Evolutionary conservation across 306 rosid genomes (phyloP), one percentile per base, ranked within the genome.

Genomic region (Comarum palustre): DNA sequence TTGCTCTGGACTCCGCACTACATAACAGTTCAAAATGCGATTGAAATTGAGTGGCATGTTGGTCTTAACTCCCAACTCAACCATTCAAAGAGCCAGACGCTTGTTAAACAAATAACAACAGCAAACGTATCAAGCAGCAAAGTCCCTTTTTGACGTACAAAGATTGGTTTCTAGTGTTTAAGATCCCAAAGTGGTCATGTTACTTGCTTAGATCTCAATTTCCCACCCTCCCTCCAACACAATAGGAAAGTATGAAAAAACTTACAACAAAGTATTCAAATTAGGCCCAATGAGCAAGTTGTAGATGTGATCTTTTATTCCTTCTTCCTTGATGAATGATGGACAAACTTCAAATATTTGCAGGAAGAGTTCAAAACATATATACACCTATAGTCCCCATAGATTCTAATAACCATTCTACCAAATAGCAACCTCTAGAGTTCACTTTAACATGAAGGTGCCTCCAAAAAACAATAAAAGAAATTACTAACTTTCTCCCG

Each of bases 1-100:
- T 91, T 51, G 73, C 85, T 90, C 90, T 94, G 79, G 69, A 78
- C 79, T 79, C 78, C 54, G 71, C 84, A 76, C 96, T 91, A 84
- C 84, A 89, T 66, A 74, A 80, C 16, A 68, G 51, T 17, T 48
- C 31, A 0, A 2, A 10, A 29, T 60, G n/a, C 4, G 4, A 19
- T 25, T 6, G 42, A 46, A 59, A 59, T 12, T 20, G 6, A 61
- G 38, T 22, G 47, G 38, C 60, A 34, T 19, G 47, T 31, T 13
- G 22, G 74, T 55, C 46, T 72, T 70, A 29, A 27, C 70, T 71
- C 79, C 19, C 70, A 62, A 50, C 48, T 36, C 66, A 52, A 29
- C 47, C 61, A 32, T 36, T 65, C 66, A 78, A 34, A 36, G 43
- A 52, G 31, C 31, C 41, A 8, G 4, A 39, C 41, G 48, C 9